Percentiles rank a stretch among this genome's conserved stretches.
phyloP scores from a whole-genome alignment of 768 basidiomycete genomes.

The Auricularia heimuer region DNA sequence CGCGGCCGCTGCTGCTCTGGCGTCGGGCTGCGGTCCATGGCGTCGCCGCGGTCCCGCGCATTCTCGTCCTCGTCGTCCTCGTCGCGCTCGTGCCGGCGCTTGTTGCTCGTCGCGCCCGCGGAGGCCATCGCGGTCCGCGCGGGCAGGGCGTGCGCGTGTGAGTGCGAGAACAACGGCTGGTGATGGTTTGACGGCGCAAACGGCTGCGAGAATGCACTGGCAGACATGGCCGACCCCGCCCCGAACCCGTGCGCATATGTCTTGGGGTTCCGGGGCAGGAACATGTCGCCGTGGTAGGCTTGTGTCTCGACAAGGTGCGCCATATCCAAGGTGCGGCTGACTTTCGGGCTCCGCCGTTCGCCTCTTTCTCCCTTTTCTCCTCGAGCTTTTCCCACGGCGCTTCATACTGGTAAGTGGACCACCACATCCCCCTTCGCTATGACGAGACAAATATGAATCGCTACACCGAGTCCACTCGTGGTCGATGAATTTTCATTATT shows the following conservation, averaged over 20 bases:
- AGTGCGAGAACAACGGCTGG: neutral
- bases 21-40: conserved; percentile 81
- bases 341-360: neutral
- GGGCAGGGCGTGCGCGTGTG: conserved; percentile 4
- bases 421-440: conserved; percentile 15
- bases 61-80: conserved; percentile 36
- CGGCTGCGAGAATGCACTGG: neutral
- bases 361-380: conserved; percentile 7
- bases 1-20: conserved; percentile 71
- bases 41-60: conserved; percentile 34
- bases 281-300: neutral
- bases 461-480: conserved; percentile 64
- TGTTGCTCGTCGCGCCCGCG: conserved; percentile 38
- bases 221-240: neutral
- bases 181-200: neutral
- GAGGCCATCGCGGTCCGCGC: conserved; percentile 30
- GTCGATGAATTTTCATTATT: conserved; percentile 57
- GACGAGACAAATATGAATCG: conserved; percentile 72
- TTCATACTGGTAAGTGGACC: conserved; percentile 23
- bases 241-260: neutral
- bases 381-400: conserved; percentile 1
- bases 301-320: neutral
- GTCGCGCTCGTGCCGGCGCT: conserved; percentile 59
- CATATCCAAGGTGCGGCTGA: conserved; percentile 3
- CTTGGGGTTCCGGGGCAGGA: neutral